Evolutionary conservation across 148 eudicot species (phyloP).

Genomic region (Silene uniflora): DNA sequence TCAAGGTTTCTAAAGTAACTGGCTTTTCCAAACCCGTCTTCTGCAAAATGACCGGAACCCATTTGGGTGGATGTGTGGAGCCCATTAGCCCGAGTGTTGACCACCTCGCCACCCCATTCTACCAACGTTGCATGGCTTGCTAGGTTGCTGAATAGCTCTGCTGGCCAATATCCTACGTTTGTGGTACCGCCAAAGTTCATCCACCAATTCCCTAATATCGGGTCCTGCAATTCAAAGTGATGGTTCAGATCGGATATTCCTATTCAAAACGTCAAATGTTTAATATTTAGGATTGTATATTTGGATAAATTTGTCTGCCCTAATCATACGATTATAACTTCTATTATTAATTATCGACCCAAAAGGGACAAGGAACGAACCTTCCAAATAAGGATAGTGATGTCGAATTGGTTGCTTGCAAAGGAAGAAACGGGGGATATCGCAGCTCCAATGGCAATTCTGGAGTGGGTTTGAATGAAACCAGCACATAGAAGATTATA

Average conservation of each 20-base stretch:
- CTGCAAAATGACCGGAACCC: constrained; percentile 92
- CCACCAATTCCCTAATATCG: constrained; percentile 97
- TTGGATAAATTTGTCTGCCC: no score
- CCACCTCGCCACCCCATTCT: constrained; percentile 98
- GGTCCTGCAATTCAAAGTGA: constrained; percentile 48
- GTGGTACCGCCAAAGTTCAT: constrained; percentile 78
- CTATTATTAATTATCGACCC: background rate
- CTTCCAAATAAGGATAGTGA: constrained; percentile 95
- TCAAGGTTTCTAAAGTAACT: constrained; percentile 85
- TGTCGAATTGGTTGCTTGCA: constrained; percentile 59
- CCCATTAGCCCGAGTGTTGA: constrained; percentile 63
- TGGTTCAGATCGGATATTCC: background rate
- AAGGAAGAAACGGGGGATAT: constrained; percentile 75
- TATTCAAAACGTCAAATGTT: background rate
- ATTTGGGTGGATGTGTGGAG: constrained; percentile 80
- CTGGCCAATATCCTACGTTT: constrained; percentile 93
- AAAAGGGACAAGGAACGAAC: constrained; percentile 22
- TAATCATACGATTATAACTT: no score
- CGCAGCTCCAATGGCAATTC: constrained; percentile 94
- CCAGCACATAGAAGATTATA: constrained; percentile 91
- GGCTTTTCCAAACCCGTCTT: constrained; percentile 73
- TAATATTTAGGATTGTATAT: no score
- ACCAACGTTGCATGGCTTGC: constrained; percentile 92
- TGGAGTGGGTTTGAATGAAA: constrained; percentile 75
- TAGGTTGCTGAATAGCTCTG: constrained; percentile 79